These are phyloP conservation scores for Cyberlindnera euphorbiae DNA, from an alignment of 805 yeast genomes.

Conservation along the genomic window DNA sequence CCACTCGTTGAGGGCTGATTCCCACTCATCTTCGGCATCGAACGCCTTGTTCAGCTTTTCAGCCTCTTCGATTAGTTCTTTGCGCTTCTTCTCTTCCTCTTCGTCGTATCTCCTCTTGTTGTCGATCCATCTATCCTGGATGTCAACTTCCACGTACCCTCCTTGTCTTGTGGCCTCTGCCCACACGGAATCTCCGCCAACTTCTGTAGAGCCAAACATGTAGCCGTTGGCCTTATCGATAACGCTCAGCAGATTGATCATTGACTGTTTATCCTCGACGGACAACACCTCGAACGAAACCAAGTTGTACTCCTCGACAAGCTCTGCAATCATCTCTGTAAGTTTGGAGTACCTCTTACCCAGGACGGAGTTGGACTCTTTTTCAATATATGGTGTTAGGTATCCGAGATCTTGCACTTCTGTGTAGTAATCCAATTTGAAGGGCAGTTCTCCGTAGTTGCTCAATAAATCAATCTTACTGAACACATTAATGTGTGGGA, in stretches of 20 bases:
- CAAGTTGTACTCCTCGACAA: conserved; percentile 81
- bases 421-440: conserved; percentile 79
- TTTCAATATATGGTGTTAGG: conserved; percentile 61
- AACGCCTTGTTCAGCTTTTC: conserved; percentile 38
- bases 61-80: conserved; percentile 37
- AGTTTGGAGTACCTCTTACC: conserved; percentile 60
- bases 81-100: conserved; percentile 44
- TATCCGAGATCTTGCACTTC: conserved; percentile 82
- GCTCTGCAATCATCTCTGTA: conserved; percentile 73
- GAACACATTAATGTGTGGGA: conserved; percentile 90
- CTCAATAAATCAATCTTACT: conserved; percentile 83
- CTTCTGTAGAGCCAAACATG: conserved; percentile 84
- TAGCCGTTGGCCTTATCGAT: conserved; percentile 94
- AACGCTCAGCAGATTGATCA: conserved; percentile 73
- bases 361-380: conserved; percentile 64
- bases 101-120: conserved; percentile 74
- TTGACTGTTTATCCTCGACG: conserved; percentile 85
- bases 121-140: conserved; percentile 95
- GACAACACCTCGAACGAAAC: conserved; percentile 87
- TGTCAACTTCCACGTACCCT: conserved; percentile 52
- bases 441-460: conserved; percentile 76
- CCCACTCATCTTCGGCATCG: conserved; percentile 70
- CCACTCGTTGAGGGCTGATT: conserved; percentile 56
- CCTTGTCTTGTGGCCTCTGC: conserved; percentile 90
- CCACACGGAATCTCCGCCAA: conserved; percentile 98